phyloP scores from a whole-genome alignment of 2,329 filamentous ascomycete species.

The Botrytis galanthina region DNA sequence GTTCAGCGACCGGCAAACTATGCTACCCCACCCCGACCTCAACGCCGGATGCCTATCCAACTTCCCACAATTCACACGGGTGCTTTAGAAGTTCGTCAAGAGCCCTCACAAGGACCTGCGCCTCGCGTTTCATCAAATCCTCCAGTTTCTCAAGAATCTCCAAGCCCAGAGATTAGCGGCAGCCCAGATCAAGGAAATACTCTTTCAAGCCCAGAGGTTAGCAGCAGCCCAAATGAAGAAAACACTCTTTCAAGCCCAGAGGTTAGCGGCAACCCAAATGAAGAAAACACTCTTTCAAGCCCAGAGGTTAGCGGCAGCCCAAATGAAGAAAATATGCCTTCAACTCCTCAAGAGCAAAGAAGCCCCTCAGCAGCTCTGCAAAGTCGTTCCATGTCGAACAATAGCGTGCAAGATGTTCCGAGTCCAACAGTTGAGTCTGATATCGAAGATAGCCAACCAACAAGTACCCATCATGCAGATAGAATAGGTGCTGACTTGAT shows the following conservation, averaged over 20 bases:
- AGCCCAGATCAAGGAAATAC: background rate
- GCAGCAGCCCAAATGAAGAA: background rate
- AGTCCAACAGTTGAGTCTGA: background rate
- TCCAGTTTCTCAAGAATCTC: background rate
- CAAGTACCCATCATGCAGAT: background rate
- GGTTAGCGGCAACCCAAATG: too few relatives aligned
- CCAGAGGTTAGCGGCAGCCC: background rate
- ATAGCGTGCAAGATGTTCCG: background rate
- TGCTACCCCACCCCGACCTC: background rate
- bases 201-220: background rate
- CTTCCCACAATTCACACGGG: background rate
- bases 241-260: too few relatives aligned
- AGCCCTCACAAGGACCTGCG: background rate
- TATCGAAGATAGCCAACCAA: background rate
- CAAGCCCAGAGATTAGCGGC: background rate
- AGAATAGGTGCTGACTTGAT: background rate
- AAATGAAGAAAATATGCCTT: background rate
- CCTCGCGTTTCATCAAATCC: background rate
- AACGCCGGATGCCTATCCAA: background rate
- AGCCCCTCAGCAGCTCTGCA: background rate
- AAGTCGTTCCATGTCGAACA: background rate
- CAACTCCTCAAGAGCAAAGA: background rate
- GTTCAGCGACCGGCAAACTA: background rate
- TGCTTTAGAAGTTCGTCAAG: background rate
- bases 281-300: background rate